Evolutionary conservation across 805 yeast species (phyloP).

Genomic region (Lipomyces orientalis): DNA sequence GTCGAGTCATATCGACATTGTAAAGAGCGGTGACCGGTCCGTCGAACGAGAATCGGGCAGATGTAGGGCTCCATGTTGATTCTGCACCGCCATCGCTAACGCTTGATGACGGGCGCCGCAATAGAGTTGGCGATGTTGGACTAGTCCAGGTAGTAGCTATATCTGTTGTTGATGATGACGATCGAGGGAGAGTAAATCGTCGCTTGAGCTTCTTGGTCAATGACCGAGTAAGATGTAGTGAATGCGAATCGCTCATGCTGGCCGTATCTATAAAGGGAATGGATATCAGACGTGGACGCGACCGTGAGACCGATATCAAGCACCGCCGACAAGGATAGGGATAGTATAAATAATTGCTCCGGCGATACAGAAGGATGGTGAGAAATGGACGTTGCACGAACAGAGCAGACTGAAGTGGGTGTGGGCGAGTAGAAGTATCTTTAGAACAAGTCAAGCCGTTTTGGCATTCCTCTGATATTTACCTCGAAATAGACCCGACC

Average conservation of each 20-base stretch:
- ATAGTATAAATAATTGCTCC: not conserved
- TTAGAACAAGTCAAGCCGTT: not conserved
- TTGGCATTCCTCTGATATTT: too few species aligned
- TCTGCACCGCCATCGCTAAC: constrained; percentile 3
- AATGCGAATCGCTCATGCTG: not conserved
- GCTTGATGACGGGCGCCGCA: not conserved
- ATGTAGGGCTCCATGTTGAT: not conserved
- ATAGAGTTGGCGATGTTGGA: constrained; percentile 8
- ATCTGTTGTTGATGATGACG: constrained; percentile 9
- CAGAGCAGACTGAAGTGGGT: not conserved
- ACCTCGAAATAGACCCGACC: not conserved
- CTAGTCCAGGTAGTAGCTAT: not conserved
- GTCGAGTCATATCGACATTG: not conserved
- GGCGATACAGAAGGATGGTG: not conserved
- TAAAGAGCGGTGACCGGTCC: not conserved
- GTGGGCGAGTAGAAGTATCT: not conserved
- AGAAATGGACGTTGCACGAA: not conserved
- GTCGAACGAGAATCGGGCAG: constrained; percentile 6
- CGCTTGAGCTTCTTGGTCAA: constrained; percentile 28
- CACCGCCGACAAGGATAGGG: not conserved
- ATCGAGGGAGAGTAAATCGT: constrained; percentile 31
- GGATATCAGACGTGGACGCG: not conserved
- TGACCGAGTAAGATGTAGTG: constrained; percentile 22
- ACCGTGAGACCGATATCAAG: not conserved
- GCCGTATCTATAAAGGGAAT: not conserved